These are phyloP conservation scores for Catenaria anguillulae DNA, from an alignment of 371 early-diverging fungal genomes.

Conservation along the genomic window DNA sequence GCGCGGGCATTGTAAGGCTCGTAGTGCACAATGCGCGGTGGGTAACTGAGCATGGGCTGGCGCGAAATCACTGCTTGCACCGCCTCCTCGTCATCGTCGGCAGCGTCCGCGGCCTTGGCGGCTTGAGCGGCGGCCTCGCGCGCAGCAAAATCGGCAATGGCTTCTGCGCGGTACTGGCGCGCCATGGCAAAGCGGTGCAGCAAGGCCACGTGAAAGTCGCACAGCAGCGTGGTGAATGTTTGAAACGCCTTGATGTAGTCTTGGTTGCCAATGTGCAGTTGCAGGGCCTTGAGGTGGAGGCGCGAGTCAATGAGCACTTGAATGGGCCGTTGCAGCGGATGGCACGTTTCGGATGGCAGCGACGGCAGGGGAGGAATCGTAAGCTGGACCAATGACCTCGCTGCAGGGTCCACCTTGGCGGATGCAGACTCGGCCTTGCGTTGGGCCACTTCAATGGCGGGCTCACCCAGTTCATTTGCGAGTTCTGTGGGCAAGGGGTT, in stretches of 20 bases:
- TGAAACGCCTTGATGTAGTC: background rate
- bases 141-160: background rate
- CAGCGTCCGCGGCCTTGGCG: too few relatives aligned
- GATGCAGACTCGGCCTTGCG: background rate
- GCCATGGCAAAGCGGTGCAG: background rate
- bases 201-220: background rate
- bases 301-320: background rate
- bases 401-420: too few relatives aligned
- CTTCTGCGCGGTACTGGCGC: background rate
- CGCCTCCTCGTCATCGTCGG: background rate
- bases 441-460: background rate
- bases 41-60: background rate
- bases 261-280: background rate
- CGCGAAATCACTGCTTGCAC: background rate
- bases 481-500: background rate
- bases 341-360: background rate
- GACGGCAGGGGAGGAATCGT: background rate
- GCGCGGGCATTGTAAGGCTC: background rate
- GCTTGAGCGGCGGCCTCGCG: too few relatives aligned
- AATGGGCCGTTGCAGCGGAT: background rate
- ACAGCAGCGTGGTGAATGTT: background rate
- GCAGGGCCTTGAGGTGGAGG: conserved; percentile 2
- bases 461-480: background rate
- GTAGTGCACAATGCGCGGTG: conserved; percentile 4
- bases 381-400: background rate